Percentiles rank a stretch among this genome's conserved stretches.
Conservation (phyloP, 2,329 filamentous ascomycete genomes). For the Aureobasidium zeae region DNA sequence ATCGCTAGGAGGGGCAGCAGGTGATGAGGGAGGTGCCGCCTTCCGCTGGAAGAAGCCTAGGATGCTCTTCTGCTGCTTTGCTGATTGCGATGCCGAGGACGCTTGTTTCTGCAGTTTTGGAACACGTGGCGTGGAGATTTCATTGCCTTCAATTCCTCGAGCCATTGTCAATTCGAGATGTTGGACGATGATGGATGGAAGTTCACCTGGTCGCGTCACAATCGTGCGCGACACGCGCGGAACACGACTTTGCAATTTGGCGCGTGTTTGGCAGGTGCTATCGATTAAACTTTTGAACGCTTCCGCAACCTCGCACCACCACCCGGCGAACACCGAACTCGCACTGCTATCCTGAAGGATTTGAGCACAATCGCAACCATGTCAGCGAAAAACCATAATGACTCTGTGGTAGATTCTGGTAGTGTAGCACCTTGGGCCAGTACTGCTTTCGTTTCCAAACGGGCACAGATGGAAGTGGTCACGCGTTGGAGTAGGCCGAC, state of each 20-base stretch:
- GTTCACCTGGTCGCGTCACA: not conserved
- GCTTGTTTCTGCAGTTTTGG: conserved; percentile 39
- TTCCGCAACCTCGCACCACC: conserved; percentile 2
- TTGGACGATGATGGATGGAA: not conserved
- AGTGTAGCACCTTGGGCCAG: too few relatives aligned
- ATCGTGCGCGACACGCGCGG: not conserved
- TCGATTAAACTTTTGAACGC: conserved; percentile 4
- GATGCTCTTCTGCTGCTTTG: conserved; percentile 58
- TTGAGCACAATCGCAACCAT: too few relatives aligned
- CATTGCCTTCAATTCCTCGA: conserved; percentile 39
- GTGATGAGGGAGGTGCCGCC: conserved; percentile 33
- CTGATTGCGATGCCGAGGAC: conserved; percentile 33
- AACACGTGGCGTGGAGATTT: conserved; percentile 36
- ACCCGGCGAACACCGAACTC: too few relatives aligned
- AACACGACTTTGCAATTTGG: conserved; percentile 7
- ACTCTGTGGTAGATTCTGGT: too few relatives aligned
- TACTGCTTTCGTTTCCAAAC: too few relatives aligned
- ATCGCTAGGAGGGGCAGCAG: conserved; percentile 55
- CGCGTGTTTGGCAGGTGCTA: conserved; percentile 9
- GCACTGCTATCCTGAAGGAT: too few relatives aligned
- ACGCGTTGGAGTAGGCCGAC: too few relatives aligned
- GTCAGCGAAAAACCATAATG: too few relatives aligned
- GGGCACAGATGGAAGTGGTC: too few relatives aligned
- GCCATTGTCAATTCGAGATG: conserved; percentile 27
- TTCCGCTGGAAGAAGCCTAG: conserved; percentile 68